A percentile compares a stretch with the other conserved stretches of the same genome.
Conservation (phyloP, 1,284 basidiomycete genomes). For the Boletus semigastroideus region DNA sequence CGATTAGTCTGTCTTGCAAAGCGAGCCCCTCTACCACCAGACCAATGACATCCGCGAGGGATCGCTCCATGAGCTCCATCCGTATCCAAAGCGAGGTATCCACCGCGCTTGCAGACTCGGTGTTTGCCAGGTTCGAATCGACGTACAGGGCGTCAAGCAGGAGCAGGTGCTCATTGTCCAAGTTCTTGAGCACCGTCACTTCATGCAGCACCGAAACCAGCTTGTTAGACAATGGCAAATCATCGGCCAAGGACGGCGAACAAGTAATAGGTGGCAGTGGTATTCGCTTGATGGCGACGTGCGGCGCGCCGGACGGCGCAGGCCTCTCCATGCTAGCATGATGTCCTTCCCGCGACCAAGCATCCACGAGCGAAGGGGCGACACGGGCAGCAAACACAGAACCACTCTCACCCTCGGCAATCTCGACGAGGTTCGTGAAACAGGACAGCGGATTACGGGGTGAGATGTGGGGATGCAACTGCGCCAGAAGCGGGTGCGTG, state of each 20-base stretch:
- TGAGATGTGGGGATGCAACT: slow-evolving; percentile 64
- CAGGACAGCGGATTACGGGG: slow-evolving; percentile 59
- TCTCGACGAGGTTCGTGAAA: slow-evolving; percentile 66
- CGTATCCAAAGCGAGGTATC: slow-evolving; percentile 67
- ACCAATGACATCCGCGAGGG: slow-evolving; percentile 72
- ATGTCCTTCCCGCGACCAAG: neutral
- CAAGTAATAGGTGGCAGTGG: slow-evolving; percentile 48
- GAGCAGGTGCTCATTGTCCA: slow-evolving; percentile 61
- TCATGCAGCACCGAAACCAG: slow-evolving; percentile 61
- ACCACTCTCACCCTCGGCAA: slow-evolving; percentile 78
- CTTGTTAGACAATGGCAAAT: slow-evolving; percentile 51
- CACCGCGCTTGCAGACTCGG: neutral
- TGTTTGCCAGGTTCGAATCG: slow-evolving; percentile 37
- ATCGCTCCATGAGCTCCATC: slow-evolving; percentile 85
- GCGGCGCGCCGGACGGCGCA: slow-evolving; percentile 32
- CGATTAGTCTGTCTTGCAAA: slow-evolving; percentile 63
- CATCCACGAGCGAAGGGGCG: slow-evolving; percentile 38
- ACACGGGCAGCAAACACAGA: slow-evolving; percentile 66
- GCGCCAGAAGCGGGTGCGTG: slow-evolving; percentile 43
- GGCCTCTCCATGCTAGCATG: slow-evolving; percentile 22
- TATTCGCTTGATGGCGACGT: slow-evolving; percentile 73
- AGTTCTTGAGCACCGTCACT: slow-evolving; percentile 52
- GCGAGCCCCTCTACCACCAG: slow-evolving; percentile 58
- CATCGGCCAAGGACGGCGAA: slow-evolving; percentile 14
- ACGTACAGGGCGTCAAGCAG: slow-evolving; percentile 69